phyloP scores from a whole-genome alignment of 495 filamentous ascomycete species.

The Aspergillus carlsbadensis region DNA sequence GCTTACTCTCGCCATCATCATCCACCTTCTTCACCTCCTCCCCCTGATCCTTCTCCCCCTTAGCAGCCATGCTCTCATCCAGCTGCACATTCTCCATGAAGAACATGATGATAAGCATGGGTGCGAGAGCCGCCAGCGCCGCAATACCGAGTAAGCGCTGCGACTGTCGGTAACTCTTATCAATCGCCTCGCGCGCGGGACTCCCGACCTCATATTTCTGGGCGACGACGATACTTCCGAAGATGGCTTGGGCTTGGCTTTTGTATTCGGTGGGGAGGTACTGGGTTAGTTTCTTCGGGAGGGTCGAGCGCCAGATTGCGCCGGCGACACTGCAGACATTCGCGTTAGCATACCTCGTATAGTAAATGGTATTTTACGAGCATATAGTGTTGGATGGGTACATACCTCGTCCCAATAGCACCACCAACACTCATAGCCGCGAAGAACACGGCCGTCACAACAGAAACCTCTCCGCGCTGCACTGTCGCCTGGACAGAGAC shows the following conservation, averaged over 20 bases:
- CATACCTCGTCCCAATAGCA: constrained; percentile 26
- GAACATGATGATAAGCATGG: constrained; percentile 26
- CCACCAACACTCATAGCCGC: constrained; percentile 28
- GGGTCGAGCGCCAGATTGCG: constrained; percentile 28
- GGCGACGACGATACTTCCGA: constrained; percentile 22
- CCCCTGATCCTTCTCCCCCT: neutral
- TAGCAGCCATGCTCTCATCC: constrained; percentile 6
- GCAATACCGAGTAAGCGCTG: constrained; percentile 24
- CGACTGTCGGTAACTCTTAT: constrained; percentile 23
- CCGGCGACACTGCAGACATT: constrained; percentile 20
- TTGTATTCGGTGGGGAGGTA: constrained; percentile 23
- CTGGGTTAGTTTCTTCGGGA: constrained; percentile 16
- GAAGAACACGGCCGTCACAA: constrained; percentile 27
- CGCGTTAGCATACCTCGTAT: constrained; percentile 17
- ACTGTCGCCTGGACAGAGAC: constrained; percentile 26
- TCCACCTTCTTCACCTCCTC: neutral
- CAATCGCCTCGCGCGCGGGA: constrained; percentile 19
- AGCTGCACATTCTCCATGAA: constrained; percentile 23
- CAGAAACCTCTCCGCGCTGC: constrained; percentile 22
- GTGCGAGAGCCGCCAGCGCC: constrained; percentile 15
- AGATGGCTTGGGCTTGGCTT: constrained; percentile 20
- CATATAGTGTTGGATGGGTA: neutral
- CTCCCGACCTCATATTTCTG: constrained; percentile 20
- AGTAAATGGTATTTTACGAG: too few relatives aligned
- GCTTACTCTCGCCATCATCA: neutral